Percentiles rank a stretch among this genome's conserved stretches.
Conservation (phyloP, 805 yeast species). For the Clavispora vitiphila region DNA sequence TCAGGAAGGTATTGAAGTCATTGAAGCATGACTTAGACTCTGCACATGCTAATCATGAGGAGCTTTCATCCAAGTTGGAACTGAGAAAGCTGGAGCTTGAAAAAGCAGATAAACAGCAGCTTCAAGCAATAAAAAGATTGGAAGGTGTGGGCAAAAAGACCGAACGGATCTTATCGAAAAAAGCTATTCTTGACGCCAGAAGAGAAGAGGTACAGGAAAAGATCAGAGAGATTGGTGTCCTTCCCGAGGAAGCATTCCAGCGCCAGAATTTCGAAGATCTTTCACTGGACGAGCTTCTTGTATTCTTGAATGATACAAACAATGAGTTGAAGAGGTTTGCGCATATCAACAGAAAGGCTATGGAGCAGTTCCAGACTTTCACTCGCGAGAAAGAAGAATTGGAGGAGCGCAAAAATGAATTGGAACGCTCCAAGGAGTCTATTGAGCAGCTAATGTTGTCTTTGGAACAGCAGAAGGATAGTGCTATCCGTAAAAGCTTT, state of each 20-base stretch:
- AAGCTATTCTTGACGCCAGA: constrained; percentile 52
- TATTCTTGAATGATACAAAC: constrained; percentile 49
- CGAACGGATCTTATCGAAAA: constrained; percentile 61
- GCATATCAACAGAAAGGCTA: constrained; percentile 84
- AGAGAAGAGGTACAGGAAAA: constrained; percentile 68
- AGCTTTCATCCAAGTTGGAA: constrained; percentile 21
- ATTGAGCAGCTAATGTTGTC: constrained; percentile 67
- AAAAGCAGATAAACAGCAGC: constrained; percentile 55
- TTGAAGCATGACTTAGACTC: constrained; percentile 14
- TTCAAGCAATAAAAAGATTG: constrained; percentile 46
- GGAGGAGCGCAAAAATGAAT: constrained; percentile 58
- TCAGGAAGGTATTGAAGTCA: constrained; percentile 21
- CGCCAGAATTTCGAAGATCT: constrained; percentile 33
- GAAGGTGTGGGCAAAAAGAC: constrained; percentile 59
- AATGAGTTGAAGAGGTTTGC: constrained; percentile 56
- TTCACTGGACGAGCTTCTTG: constrained; percentile 49
- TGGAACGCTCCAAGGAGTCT: constrained; percentile 64
- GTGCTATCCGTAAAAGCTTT: constrained; percentile 77
- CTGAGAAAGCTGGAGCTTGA: constrained; percentile 37
- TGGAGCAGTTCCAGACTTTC: constrained; percentile 75
- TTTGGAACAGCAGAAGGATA: constrained; percentile 72
- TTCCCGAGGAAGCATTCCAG: constrained; percentile 79
- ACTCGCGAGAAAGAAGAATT: constrained; percentile 68
- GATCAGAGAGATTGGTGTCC: constrained; percentile 78
- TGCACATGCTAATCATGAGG: constrained; percentile 20